Evolutionary conservation across 1,139 yeast genomes (phyloP).

Genomic region (Magnusiomyces clavatus): DNA sequence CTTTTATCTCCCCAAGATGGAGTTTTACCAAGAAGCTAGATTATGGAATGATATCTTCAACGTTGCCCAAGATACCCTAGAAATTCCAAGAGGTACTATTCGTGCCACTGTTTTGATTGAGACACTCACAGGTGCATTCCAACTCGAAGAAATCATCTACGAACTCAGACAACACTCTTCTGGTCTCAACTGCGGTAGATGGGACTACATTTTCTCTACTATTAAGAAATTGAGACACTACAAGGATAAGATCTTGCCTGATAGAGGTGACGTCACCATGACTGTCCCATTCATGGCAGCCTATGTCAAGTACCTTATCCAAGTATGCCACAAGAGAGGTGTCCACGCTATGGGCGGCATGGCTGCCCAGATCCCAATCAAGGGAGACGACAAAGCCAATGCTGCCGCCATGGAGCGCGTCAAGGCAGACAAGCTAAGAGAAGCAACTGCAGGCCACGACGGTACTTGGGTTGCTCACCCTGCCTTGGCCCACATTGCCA

Average conservation of each 20-base stretch:
- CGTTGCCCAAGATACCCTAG: conserved; percentile 55
- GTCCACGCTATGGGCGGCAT: conserved; percentile 78
- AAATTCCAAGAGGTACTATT: conserved; percentile 57
- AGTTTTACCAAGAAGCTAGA: conserved; percentile 67
- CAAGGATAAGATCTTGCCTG: conserved; percentile 56
- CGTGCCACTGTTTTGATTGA: conserved; percentile 68
- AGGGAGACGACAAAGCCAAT: conserved; percentile 55
- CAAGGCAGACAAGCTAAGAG: conserved; percentile 61
- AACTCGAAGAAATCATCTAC: conserved; percentile 70
- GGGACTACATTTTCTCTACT: conserved; percentile 71
- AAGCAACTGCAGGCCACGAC: conserved; percentile 65
- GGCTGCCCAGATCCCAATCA: conserved; percentile 77
- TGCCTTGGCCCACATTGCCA: conserved; percentile 63
- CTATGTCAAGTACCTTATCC: conserved; percentile 55
- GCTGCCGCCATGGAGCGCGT: conserved; percentile 59
- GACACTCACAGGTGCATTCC: conserved; percentile 68
- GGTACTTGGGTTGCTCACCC: conserved; percentile 82
- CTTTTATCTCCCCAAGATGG: conserved; percentile 71
- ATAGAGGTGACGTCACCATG: conserved; percentile 68
- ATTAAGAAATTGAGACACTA: conserved; percentile 58
- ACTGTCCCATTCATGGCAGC: conserved; percentile 65
- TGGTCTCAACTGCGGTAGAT: conserved; percentile 72
- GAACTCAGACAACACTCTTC: conserved; percentile 65
- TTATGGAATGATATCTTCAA: conserved; percentile 70
- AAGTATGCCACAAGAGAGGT: conserved; percentile 64